Evolutionary conservation across 148 eudicot species (phyloP).

Genomic region (Salicornia ramosissima): DNA sequence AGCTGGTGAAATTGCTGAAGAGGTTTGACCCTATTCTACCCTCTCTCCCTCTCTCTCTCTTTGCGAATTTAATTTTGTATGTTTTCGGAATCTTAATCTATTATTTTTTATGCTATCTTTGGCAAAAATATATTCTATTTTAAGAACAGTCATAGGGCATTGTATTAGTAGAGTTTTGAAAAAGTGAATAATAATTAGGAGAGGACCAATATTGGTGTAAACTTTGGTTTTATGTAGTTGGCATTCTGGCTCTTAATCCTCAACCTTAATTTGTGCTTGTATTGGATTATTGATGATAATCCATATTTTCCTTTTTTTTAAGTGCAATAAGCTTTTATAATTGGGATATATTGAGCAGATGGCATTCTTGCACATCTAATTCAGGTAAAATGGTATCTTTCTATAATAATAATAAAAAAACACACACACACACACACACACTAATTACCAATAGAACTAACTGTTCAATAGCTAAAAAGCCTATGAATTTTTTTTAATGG

Average conservation of each 20-base stretch:
- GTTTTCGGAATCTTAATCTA: neutral
- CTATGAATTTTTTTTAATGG: neutral
- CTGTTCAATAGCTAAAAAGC: neutral
- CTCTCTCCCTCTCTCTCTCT: neutral
- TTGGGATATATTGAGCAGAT: too few species aligned
- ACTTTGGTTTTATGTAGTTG: neutral
- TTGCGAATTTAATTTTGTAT: conserved; percentile 2
- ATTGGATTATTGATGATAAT: too few species aligned
- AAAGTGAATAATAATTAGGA: too few species aligned
- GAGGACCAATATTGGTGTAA: too few species aligned
- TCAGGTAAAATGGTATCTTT: neutral
- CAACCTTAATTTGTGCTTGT: neutral
- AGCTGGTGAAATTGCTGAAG: conserved; percentile 96
- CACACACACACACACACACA: too few species aligned
- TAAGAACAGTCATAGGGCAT: too few species aligned
- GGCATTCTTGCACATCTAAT: neutral
- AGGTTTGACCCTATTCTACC: conserved; percentile 36
- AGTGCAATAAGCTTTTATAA: too few species aligned
- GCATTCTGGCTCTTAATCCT: neutral
- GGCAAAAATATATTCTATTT: too few species aligned
- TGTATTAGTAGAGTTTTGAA: too few species aligned
- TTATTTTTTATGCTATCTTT: neutral
- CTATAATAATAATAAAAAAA: too few species aligned
- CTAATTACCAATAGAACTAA: neutral
- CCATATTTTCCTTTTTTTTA: too few species aligned